Base-by-base conservation (phyloP, 768 basidiomycete species). In the Mycena alexandri region DNA sequence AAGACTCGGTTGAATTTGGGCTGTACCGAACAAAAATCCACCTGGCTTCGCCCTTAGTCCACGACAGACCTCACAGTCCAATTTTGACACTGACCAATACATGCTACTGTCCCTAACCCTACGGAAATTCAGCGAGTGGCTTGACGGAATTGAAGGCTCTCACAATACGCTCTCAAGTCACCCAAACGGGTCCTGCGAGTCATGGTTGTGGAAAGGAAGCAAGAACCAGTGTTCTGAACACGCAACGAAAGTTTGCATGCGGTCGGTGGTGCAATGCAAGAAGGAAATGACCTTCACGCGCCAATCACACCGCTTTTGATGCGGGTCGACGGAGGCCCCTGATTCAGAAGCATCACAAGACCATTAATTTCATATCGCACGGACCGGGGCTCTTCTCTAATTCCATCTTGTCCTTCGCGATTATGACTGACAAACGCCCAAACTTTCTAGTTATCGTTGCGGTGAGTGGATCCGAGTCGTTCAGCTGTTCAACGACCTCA, bases 371-470 rank as follows among this genome's bases (percentile, higher is more conserved):
- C n/a, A 29, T 29, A 29, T 29, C 29, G 29, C 29, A 29, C 29
- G 29, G 29, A 29, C 29, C 29, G 29, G 29, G 3, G 29, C 29
- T 29, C 29, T 29, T 38, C 38, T 38, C n/a, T 38, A 14, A 5
- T 38, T 47, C 33, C 21, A 41, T 24, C 61, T 62, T 12, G 9
- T 3, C 38, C 7, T 12, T 17, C 19, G 9, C 29, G 17, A 24
- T 2, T 21, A 62, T 62, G 61, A 19, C 52, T 21, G 51, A 53
- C 2, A 62, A 62, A 62, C 61, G 61, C n/a, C 61, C 61, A 25
- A 62, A 62, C 29, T 62, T 62, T 19, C 61, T 62, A 10, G 61
- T 62, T 16, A 53, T 62, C 61, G 61, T 62, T 42, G 61, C 61
- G 7, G 61, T 48, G 36, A 62, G 61, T 53, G 2, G 7, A n/a